Percentiles rank a stretch among this genome's conserved stretches.
Conservation (phyloP, 148 eudicot genomes). For the Arbutus unedo region DNA sequence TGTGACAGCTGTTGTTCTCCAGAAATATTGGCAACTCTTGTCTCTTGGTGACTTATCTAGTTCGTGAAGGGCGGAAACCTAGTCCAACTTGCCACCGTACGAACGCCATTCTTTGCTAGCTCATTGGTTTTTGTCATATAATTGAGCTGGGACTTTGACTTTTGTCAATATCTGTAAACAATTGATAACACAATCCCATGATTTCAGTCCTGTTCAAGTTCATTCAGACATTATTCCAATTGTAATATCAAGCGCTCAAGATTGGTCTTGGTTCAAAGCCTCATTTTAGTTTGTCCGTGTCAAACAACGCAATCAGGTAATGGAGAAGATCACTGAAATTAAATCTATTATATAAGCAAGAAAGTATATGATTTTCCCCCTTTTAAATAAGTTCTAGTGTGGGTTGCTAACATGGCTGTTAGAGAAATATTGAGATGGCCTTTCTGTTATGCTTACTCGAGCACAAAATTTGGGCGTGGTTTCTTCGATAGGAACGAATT, state of each 20-base stretch:
- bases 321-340: neutral
- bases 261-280: neutral
- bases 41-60: neutral
- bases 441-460: too few species aligned
- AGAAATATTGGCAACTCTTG: neutral
- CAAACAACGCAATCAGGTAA: neutral
- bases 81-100: neutral
- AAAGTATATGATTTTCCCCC: neutral
- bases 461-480: neutral
- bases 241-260: neutral
- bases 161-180: neutral
- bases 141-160: neutral
- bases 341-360: neutral
- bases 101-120: neutral
- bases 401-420: too few species aligned
- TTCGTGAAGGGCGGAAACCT: neutral
- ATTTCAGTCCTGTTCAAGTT: neutral
- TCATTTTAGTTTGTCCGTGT: neutral
- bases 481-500: neutral
- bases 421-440: too few species aligned
- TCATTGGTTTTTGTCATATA: neutral
- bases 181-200: too few species aligned
- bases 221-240: neutral
- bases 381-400: too few species aligned
- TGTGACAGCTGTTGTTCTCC: neutral